Evolutionary conservation across 768 basidiomycete genomes (phyloP), one percentile per base, ranked within the genome.

Genomic region (Sistotremastrum suecicum): DNA sequence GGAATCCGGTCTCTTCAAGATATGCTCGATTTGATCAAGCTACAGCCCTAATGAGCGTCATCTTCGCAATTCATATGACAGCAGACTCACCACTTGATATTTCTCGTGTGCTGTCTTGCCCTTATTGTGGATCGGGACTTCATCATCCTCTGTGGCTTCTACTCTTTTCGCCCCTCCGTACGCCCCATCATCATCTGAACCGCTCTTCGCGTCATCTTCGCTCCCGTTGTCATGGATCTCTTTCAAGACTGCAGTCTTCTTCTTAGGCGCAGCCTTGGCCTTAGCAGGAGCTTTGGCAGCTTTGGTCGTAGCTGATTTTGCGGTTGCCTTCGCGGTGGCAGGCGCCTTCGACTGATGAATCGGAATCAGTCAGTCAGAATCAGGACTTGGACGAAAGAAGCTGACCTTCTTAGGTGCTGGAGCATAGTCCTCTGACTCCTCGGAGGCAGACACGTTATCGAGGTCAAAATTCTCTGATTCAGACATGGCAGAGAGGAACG

Each of bases 1-100:
- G 0, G 87, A 84, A 62, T 94, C 89, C 0, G 89, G 90, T 34
- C 89, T 83, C 61, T 83, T 79, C 55, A 97, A 67, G 57, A 90
- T 87, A 55, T 98, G 95, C 59, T 99, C 91, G 32, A 94, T 68
- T 79, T 90, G 92, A 1, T 88, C 78, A 42, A 98, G 75, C 94
- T 99, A 12, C 47, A 48, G 34, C 46, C 44, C 48, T 54, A 35
- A 48, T 48, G 34, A 7, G 10, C 10, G 29, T 30, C 34, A 28
- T 36, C 32, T 1, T 11, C 31, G 8, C 39, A 28, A 33, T 32
- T 46, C 34, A 31, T 36, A 11, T 34, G 50, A 31, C 43, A 38
- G 33, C n/a, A 35, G 3, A 42, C 71, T 53, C 41, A 88, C 90
- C 74, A 90, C 92, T 44, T 80, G 80, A 58, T 92, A 94, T 35